These are phyloP conservation scores for Globisporangium emineosum DNA, from an alignment of 352 stramenopile genomes.

Conservation along the genomic window DNA sequence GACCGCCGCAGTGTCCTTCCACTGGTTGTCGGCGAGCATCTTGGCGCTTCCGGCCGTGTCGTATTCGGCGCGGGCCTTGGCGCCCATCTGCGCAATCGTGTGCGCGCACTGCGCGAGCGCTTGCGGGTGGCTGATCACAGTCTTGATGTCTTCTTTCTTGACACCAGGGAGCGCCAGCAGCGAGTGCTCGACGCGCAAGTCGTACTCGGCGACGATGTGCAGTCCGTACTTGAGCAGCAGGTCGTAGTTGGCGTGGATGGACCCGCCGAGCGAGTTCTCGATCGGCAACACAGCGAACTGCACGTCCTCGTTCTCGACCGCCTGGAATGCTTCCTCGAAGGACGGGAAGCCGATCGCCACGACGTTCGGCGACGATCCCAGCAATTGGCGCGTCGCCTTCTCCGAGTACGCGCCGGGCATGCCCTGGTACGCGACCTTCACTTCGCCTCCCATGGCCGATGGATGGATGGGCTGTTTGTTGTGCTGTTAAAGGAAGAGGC, in stretches of 20 bases:
- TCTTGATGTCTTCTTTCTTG: slow-evolving; percentile 90
- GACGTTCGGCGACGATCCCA: slow-evolving; percentile 63
- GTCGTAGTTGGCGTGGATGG: slow-evolving; percentile 96
- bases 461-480: too few species aligned
- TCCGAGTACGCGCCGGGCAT: slow-evolving; percentile 97
- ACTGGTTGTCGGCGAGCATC: slow-evolving; percentile 92
- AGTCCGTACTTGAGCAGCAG: slow-evolving; percentile 69
- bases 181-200: slow-evolving; percentile 89
- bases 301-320: slow-evolving; percentile 73
- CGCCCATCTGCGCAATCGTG: slow-evolving; percentile 88
- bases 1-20: slow-evolving; percentile 88
- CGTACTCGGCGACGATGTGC: slow-evolving; percentile 62
- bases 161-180: slow-evolving; percentile 89
- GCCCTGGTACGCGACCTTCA: slow-evolving; percentile 95
- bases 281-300: slow-evolving; percentile 94
- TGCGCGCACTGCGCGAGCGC: slow-evolving; percentile 96
- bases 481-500: neutral
- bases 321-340: slow-evolving; percentile 56
- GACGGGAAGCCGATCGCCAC: slow-evolving; percentile 54
- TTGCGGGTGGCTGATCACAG: slow-evolving; percentile 95
- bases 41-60: slow-evolving; percentile 97
- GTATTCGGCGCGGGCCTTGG: slow-evolving; percentile 88
- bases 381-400: slow-evolving; percentile 93
- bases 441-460: slow-evolving; percentile 31
- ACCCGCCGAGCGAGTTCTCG: slow-evolving; percentile 94